Evolutionary conservation across 208 protist genomes (phyloP), one percentile per base, ranked within the genome.

Genomic region (Zelonia costaricensis): DNA sequence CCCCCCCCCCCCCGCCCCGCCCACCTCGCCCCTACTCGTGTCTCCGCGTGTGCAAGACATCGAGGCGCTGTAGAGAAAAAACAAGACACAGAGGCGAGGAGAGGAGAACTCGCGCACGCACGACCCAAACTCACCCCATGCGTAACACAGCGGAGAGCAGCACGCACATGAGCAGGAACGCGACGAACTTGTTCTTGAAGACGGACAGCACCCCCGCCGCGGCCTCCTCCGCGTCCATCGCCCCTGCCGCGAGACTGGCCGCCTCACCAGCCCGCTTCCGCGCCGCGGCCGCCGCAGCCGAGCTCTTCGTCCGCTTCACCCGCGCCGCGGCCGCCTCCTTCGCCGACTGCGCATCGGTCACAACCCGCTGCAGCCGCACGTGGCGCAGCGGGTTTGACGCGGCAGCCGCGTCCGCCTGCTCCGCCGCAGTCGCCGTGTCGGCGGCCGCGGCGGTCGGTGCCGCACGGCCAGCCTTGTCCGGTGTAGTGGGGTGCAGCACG

Each of bases 131-230:
- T 62, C 43, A 73, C 13, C 66, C 58, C 66, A 73, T 73, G 25
- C 67, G 58, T 15, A 80, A 36, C 22, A 80, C 64, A 0, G 30
- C 38, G 18, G 65, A 36, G 35, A 80, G 43, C 4, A 80, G 56
- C 1, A 62, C 22, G 18, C 42, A 56, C n/a, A 80, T 66, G 2
- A 80, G 20, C 2, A 67, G 0, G 53, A 74, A 67, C 0, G 67
- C 67, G 10, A 70, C 45, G 33, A 43, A 58, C 7, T 56, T 51
- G 22, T 70, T 74, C 20, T 57, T 66, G 0, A 73, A 20, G 4
- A 73, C 1, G 1, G 0, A 1, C 1, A 54, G n/a, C 9, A 63
- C 1, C 1, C 39, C 48, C 5, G 48, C 22, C 1, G 30, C 39
- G 3, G 18, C 33, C 42, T 6, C 25, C 45, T 39, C 31, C 27